Base-by-base conservation (phyloP, 2,329 filamentous ascomycete genomes). In the Raffaelea deltoideospora region DNA sequence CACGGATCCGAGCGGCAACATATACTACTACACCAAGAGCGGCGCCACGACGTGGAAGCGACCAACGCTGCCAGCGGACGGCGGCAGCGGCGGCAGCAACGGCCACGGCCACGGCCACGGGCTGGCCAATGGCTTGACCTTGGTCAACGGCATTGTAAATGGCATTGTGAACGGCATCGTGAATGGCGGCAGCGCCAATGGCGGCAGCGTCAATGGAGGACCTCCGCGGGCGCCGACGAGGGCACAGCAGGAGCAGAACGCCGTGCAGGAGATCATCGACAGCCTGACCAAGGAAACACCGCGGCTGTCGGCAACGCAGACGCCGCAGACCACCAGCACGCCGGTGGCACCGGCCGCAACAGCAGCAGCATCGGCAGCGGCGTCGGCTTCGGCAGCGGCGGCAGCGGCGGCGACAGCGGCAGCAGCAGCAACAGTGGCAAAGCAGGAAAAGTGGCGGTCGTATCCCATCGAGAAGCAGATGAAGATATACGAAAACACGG, bases 401-500 rank as follows among this genome's bases (percentile, higher is more conserved):
- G 14, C 21, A 5, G 65, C 66, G n/a, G n/a, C n/a, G n/a, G n/a
- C n/a, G n/a, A n/a, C n/a, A n/a, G n/a, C n/a, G n/a, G n/a, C n/a
- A n/a, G n/a, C n/a, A n/a, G n/a, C n/a, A n/a, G n/a, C n/a, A n/a
- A n/a, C n/a, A 32, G 70, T 79, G 54, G 65, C 65, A 6, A 77
- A 72, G 47, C 67, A 68, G 48, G 78, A 84, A 33, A 82, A 79
- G 52, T 86, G 81, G 81, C 69, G 73, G 38, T 69, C 67, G 41
- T 54, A 78, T 23, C 65, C 78, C 2, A 54, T 76, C 46, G 87
- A 95, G 45, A 95, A 95, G 59, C 84, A 90, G 58, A 92, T 86
- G 72, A 94, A 85, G 61, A 67, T 94, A 3, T 96, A 95, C 50
- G 87, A 95, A 56, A 87, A 87, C 52, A 93, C 86, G 35, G 85